These are phyloP conservation scores for Calonectria crousiana DNA, from an alignment of 2,329 filamentous ascomycete genomes.

Conservation along the genomic window DNA sequence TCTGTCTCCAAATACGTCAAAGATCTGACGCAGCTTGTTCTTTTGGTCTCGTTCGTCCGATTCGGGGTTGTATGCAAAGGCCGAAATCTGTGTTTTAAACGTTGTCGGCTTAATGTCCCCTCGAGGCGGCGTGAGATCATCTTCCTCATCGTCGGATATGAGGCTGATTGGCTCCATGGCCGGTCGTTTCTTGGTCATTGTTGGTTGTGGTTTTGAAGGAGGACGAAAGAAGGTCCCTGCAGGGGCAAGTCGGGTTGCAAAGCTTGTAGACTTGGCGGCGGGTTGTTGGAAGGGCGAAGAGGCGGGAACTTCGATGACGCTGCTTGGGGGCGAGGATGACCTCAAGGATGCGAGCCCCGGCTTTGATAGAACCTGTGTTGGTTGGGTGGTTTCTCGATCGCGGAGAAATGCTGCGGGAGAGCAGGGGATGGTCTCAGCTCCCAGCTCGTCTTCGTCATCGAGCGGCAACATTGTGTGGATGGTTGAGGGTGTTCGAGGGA, in stretches of 20 bases:
- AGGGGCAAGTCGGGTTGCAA: slow-evolving; percentile 77
- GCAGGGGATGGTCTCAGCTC: slow-evolving; percentile 59
- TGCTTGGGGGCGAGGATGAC: slow-evolving; percentile 59
- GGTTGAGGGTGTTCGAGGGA: slow-evolving; percentile 45
- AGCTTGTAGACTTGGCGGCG: slow-evolving; percentile 46
- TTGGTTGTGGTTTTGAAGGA: slow-evolving; percentile 48
- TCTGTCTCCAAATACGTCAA: slow-evolving; percentile 49
- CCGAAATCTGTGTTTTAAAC: slow-evolving; percentile 57
- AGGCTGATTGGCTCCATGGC: slow-evolving; percentile 59
- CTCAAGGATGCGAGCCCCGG: slow-evolving; percentile 48
- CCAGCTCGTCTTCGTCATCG: slow-evolving; percentile 61
- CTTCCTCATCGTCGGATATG: slow-evolving; percentile 61
- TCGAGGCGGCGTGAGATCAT: slow-evolving; percentile 61
- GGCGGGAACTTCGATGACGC: slow-evolving; percentile 82
- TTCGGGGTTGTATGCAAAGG: slow-evolving; percentile 63
- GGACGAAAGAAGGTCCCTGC: slow-evolving; percentile 78
- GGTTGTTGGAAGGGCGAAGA: slow-evolving; percentile 79
- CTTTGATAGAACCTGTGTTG: slow-evolving; percentile 61
- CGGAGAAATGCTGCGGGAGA: slow-evolving; percentile 54
- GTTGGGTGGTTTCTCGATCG: slow-evolving; percentile 54
- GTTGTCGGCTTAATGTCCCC: slow-evolving; percentile 73
- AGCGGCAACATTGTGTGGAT: slow-evolving; percentile 37
- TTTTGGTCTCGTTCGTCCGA: slow-evolving; percentile 52
- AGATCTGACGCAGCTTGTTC: slow-evolving; percentile 52
- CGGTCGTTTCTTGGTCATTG: slow-evolving; percentile 50